Percentiles rank a stretch among this genome's conserved stretches.
These are phyloP conservation scores for Botrytis galanthina DNA, from an alignment of 2,329 filamentous ascomycete species.

Conservation along the genomic window DNA sequence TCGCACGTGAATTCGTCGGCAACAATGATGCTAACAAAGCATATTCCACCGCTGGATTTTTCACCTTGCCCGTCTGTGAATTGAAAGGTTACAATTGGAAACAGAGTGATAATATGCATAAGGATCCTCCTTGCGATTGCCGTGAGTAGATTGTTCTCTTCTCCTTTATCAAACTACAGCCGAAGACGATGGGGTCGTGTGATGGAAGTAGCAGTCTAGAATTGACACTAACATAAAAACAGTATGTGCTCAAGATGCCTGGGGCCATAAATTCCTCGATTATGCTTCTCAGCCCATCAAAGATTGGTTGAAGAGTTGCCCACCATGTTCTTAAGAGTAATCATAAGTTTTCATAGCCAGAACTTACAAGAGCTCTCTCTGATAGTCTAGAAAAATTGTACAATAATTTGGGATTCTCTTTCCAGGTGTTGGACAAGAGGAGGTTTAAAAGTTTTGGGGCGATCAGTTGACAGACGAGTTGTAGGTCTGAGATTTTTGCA, in stretches of 20 bases:
- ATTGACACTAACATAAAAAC: neutral
- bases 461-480: neutral
- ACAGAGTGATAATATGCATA: neutral
- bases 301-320: neutral
- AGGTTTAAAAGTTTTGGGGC: neutral
- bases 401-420: neutral
- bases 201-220: neutral
- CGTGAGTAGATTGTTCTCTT: neutral
- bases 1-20: neutral
- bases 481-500: neutral
- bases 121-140: neutral
- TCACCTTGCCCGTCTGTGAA: neutral
- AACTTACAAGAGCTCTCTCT: neutral
- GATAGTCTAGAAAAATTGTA: neutral
- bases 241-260: neutral
- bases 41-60: neutral
- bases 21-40: neutral
- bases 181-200: neutral
- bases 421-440: neutral
- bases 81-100: neutral
- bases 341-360: neutral
- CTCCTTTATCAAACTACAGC: accelerated
- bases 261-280: neutral
- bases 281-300: neutral
- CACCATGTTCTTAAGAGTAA: neutral